Base-by-base conservation (phyloP, 2,329 filamentous ascomycete species). In the Leptographium flavum region DNA sequence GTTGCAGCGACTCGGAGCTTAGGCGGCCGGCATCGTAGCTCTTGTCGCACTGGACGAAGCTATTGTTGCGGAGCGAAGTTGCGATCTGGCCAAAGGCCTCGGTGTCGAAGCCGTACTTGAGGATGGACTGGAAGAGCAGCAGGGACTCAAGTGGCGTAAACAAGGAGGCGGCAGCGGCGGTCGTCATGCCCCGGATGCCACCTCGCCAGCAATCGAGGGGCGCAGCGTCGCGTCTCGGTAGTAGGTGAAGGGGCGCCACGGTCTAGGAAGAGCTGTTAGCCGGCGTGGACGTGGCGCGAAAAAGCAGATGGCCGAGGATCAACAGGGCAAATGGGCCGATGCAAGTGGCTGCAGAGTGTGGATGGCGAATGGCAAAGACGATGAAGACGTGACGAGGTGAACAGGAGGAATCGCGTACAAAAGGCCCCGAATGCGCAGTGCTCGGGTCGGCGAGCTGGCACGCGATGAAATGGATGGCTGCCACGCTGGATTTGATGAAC, bases 11-110 rank as follows among this genome's bases (percentile, higher is more conserved):
- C 61, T 88, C 83, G 8, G 87, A 78, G 40, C 71, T 82, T 59
- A 96, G 66, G 50, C 88, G 78, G 55, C 71, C 67, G 53, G 75
- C 71, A 68, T 94, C 82, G 65, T 83, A 94, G 30, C 72, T 72
- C 38, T 70, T 69, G 62, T 80, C 79, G 56, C 79, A 71, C 55
- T 75, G 79, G 58, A 96, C 71, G 50, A 87, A 70, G 17, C 74
- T 68, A 60, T 93, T 87, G 57, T 71, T 78, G 62, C 74, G 81
- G 51, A 96, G 74, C 48, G 81, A 66, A 52, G 83, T 42, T 14
- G 69, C 63, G 43, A 65, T 59, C 39, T 59, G 58, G n/a, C 50
- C 54, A 39, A 67, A 61, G 10, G 56, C 53, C 14, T 56, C 40
- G 33, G 55, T 50, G 22, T 58, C 52, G 53, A 60, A 42, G 51